A percentile compares a stretch with the other conserved stretches of the same genome.
Evolutionary conservation across 2,329 filamentous ascomycete species (phyloP).

Genomic region (Colletotrichum sidae): DNA sequence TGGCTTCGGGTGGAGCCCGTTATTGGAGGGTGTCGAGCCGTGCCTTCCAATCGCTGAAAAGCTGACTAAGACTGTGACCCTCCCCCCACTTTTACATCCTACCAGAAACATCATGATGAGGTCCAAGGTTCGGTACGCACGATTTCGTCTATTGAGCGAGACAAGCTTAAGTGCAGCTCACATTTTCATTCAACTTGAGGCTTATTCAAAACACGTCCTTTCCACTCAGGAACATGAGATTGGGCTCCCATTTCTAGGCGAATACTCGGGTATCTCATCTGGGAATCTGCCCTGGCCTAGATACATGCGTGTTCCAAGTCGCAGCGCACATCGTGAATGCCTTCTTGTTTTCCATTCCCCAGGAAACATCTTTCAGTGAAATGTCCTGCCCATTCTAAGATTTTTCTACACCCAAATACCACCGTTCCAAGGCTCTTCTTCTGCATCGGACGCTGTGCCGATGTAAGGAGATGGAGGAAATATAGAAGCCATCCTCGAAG

Average conservation of each 20-base stretch:
- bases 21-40: too few relatives aligned
- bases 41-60: too few relatives aligned
- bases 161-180: too few relatives aligned
- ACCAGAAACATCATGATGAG: too few relatives aligned
- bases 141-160: too few relatives aligned
- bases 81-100: too few relatives aligned
- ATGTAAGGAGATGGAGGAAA: neutral
- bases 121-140: too few relatives aligned
- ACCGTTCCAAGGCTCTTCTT: neutral
- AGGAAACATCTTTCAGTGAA: too few relatives aligned
- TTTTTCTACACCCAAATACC: constrained; percentile 6
- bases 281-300: constrained; percentile 25
- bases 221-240: constrained; percentile 21
- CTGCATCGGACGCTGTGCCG: too few relatives aligned
- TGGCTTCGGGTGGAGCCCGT: too few relatives aligned
- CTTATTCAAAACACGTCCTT: neutral
- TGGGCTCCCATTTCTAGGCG: constrained; percentile 11
- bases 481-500: neutral
- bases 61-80: too few relatives aligned
- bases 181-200: constrained; percentile 1
- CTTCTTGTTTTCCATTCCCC: constrained; percentile 1
- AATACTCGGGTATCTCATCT: constrained; percentile 36
- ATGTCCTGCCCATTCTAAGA: neutral
- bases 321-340: constrained; percentile 6
- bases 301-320: constrained; percentile 17